These are phyloP conservation scores for Tolypocladium amazonense DNA, from an alignment of 2,329 filamentous ascomycete species.

Conservation along the genomic window DNA sequence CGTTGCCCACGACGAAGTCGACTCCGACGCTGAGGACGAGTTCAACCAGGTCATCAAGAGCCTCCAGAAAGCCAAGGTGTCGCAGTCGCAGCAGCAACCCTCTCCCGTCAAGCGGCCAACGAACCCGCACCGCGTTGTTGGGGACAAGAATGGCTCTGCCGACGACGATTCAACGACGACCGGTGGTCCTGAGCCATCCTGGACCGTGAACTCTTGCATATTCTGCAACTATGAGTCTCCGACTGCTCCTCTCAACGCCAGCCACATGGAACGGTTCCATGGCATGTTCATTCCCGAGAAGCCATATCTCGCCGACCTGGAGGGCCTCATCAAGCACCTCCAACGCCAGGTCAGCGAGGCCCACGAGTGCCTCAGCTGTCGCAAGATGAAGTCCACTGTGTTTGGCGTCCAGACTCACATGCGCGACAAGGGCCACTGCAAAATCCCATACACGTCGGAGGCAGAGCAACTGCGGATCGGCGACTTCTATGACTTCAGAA, in stretches of 20 bases:
- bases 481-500: slow-evolving; percentile 93
- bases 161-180: slow-evolving; percentile 33
- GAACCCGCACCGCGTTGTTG: slow-evolving; percentile 34
- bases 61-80: slow-evolving; percentile 63
- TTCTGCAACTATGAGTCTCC: slow-evolving; percentile 88
- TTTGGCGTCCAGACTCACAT: slow-evolving; percentile 90
- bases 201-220: slow-evolving; percentile 54
- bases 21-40: slow-evolving; percentile 62
- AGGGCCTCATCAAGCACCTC: slow-evolving; percentile 70
- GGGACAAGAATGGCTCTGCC: slow-evolving; percentile 31
- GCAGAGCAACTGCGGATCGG: slow-evolving; percentile 89
- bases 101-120: slow-evolving; percentile 45
- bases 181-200: slow-evolving; percentile 20
- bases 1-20: slow-evolving; percentile 36
- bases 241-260: slow-evolving; percentile 61
- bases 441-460: slow-evolving; percentile 83
- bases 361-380: slow-evolving; percentile 80
- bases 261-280: slow-evolving; percentile 87
- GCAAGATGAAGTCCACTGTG: slow-evolving; percentile 67
- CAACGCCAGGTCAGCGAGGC: slow-evolving; percentile 70
- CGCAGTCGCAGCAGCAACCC: slow-evolving; percentile 38
- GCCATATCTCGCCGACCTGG: slow-evolving; percentile 69
- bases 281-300: slow-evolving; percentile 95
- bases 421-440: slow-evolving; percentile 94
- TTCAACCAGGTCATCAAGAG: slow-evolving; percentile 69